Percentiles rank a stretch among this genome's conserved stretches.
Conservation (phyloP, 768 basidiomycete species). For the Mycena epipterygia region DNA sequence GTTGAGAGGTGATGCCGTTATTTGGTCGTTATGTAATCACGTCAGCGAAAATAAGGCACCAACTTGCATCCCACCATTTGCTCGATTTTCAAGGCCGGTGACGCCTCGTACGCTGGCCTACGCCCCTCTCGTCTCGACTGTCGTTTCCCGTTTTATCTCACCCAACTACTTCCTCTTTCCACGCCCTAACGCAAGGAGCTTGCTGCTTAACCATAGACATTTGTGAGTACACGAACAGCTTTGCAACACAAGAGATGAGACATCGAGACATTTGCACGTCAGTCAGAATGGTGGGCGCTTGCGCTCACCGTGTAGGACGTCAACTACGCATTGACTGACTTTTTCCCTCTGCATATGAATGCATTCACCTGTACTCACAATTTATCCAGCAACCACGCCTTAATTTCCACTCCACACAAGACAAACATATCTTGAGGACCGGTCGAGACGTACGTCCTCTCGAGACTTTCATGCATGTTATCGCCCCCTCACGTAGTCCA, state of each 20-base stretch:
- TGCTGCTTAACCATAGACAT: not conserved
- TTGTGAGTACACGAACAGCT: slow-evolving; percentile 17
- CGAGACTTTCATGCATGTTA: slow-evolving; percentile 5
- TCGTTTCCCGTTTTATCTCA: slow-evolving; percentile 25
- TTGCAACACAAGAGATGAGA: slow-evolving; percentile 54
- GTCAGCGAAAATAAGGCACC: not conserved
- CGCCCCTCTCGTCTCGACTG: slow-evolving; percentile 6
- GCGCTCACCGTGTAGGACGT: slow-evolving; percentile 53
- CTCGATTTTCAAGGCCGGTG: not conserved
- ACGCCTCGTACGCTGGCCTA: not conserved
- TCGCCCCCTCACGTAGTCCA: slow-evolving; percentile 12
- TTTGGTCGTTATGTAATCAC: not conserved
- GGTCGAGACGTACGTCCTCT: slow-evolving; percentile 18
- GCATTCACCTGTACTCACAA: not conserved
- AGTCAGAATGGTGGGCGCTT: slow-evolving; percentile 60
- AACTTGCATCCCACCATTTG: not conserved
- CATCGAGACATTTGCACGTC: slow-evolving; percentile 71
- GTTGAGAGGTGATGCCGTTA: no score
- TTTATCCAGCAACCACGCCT: not conserved
- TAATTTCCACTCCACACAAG: slow-evolving; percentile 10
- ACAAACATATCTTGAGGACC: not conserved
- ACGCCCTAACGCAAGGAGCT: not conserved
- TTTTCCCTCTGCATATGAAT: not conserved
- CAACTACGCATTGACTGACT: slow-evolving; percentile 60
- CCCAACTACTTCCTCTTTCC: not conserved